Evolutionary conservation across 2,329 filamentous ascomycete species (phyloP).

Genomic region (Delphinella strobiligena): DNA sequence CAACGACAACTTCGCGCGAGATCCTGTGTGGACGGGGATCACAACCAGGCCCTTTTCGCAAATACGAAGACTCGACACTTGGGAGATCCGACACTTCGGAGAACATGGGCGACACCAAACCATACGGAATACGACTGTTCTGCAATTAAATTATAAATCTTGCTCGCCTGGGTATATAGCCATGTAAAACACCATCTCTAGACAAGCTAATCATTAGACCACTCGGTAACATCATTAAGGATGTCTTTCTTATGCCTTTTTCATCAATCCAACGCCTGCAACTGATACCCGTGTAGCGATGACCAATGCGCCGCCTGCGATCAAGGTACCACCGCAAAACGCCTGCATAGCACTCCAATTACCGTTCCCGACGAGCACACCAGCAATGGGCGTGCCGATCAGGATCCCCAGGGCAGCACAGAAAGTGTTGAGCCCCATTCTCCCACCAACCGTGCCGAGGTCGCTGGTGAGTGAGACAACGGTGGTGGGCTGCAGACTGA

Average conservation of each 20-base stretch:
- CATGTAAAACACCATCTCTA: no score
- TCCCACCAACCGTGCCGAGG: constrained; percentile 19
- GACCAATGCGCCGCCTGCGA: constrained; percentile 4
- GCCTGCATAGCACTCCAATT: constrained; percentile 19
- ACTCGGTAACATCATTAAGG: not conserved
- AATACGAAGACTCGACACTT: no score
- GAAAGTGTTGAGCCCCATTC: constrained; percentile 24
- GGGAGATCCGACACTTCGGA: no score
- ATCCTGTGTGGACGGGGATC: no score
- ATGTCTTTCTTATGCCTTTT: constrained; percentile 6
- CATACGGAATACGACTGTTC: no score
- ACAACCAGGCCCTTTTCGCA: no score
- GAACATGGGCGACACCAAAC: no score
- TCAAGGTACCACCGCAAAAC: constrained; percentile 19
- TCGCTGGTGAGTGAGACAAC: constrained; percentile 21
- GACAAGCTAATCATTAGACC: no score
- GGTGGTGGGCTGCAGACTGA: constrained; percentile 20
- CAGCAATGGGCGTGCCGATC: constrained; percentile 23
- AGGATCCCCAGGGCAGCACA: constrained; percentile 20
- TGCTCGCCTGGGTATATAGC: no score
- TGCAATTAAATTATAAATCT: no score
- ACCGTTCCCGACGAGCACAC: constrained; percentile 12
- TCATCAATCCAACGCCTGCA: constrained; percentile 2
- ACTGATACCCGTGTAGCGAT: constrained; percentile 5
- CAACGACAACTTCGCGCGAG: no score